Conservation (phyloP, 73 alveolate species). For the Symbiodinium pilosum region DNA sequence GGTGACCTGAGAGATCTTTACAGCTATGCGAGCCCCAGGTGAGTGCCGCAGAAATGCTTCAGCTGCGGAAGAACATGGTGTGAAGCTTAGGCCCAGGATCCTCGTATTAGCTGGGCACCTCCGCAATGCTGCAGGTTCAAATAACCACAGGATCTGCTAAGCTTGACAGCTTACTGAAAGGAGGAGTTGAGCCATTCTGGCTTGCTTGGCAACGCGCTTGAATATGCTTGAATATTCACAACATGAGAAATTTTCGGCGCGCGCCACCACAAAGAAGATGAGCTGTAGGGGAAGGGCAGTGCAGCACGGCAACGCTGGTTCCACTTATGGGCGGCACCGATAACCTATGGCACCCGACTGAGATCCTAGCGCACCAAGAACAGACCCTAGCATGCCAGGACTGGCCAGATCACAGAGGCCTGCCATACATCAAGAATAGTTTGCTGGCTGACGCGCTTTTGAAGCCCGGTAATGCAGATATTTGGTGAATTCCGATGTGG, state of each 20-base stretch:
- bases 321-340: no score
- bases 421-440: neutral
- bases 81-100: neutral
- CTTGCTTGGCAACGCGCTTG: neutral
- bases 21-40: constrained; percentile 28
- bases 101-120: no score
- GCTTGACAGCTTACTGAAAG: constrained; percentile 95
- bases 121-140: constrained; percentile 43
- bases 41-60: constrained; percentile 92
- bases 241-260: no score
- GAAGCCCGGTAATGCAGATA: constrained; percentile 8
- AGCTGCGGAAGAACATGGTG: constrained; percentile 89
- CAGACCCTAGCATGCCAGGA: constrained; percentile 42
- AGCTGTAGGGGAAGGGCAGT: no score
- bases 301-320: no score
- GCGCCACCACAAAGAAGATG: no score
- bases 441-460: neutral
- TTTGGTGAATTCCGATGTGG: constrained; percentile 97
- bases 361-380: no score
- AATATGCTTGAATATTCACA: no score
- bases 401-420: constrained; percentile 95
- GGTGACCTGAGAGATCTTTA: no score
- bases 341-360: no score
- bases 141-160: constrained; percentile 47
- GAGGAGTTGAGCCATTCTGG: constrained; percentile 96